These are phyloP conservation scores for Saccharomycopsis malanga DNA, from an alignment of 805 yeast genomes.

Conservation along the genomic window DNA sequence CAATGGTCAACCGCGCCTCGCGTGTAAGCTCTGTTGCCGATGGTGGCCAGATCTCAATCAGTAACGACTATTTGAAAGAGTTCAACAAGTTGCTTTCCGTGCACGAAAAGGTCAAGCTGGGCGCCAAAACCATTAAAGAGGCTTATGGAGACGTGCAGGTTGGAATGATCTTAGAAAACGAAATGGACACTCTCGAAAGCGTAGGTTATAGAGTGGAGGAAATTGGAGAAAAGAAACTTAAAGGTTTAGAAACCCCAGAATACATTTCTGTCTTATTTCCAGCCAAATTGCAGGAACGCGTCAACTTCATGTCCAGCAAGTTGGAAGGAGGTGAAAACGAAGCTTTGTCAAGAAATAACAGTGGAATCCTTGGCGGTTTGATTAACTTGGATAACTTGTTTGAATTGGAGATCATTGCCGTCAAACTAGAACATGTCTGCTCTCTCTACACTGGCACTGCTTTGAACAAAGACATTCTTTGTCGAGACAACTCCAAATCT, in stretches of 20 bases:
- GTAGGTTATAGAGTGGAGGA: slow-evolving; percentile 63
- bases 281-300: slow-evolving; percentile 52
- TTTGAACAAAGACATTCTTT: slow-evolving; percentile 22
- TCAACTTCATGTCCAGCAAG: slow-evolving; percentile 32
- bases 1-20: slow-evolving; percentile 94
- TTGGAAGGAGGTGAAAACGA: slow-evolving; percentile 27
- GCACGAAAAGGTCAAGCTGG: slow-evolving; percentile 28
- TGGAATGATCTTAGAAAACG: slow-evolving; percentile 57
- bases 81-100: slow-evolving; percentile 48
- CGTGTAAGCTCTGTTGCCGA: slow-evolving; percentile 92
- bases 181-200: slow-evolving; percentile 55
- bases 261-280: slow-evolving; percentile 76
- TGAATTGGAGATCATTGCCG: slow-evolving; percentile 46
- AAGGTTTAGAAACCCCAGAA: slow-evolving; percentile 93
- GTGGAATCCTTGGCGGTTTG: slow-evolving; percentile 19
- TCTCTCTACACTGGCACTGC: slow-evolving; percentile 38
- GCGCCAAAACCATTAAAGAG: slow-evolving; percentile 29
- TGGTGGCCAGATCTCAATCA: slow-evolving; percentile 94
- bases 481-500: slow-evolving; percentile 5
- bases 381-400: slow-evolving; percentile 37
- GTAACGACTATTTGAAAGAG: slow-evolving; percentile 74
- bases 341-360: slow-evolving; percentile 7
- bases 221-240: slow-evolving; percentile 81
- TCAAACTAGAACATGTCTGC: slow-evolving; percentile 52
- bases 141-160: slow-evolving; percentile 39